These are phyloP conservation scores for Sicyos baderoa DNA, from an alignment of 306 rosid species.

Conservation along the genomic window DNA sequence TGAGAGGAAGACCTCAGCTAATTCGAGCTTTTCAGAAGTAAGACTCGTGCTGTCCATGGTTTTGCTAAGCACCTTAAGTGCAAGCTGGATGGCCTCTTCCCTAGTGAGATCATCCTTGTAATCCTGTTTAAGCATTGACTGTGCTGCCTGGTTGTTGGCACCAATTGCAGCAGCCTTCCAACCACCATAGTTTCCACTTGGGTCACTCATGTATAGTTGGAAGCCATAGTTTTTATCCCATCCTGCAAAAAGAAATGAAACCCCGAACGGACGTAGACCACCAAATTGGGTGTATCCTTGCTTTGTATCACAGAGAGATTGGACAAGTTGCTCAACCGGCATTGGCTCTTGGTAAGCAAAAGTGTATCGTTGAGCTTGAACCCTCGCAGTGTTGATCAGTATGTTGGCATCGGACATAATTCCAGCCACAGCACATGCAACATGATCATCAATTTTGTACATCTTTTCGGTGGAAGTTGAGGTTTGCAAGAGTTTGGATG, in stretches of 20 bases:
- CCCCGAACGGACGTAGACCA: slow-evolving; percentile 33
- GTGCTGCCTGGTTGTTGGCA: slow-evolving; percentile 38
- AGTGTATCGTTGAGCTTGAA: slow-evolving; percentile 30
- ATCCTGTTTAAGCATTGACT: slow-evolving; percentile 33
- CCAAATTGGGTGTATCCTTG: slow-evolving; percentile 37
- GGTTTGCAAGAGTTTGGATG: slow-evolving; percentile 34
- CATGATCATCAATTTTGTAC: slow-evolving; percentile 35
- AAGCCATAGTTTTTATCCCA: slow-evolving; percentile 35
- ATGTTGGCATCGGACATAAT: slow-evolving; percentile 42
- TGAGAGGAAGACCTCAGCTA: slow-evolving; percentile 33
- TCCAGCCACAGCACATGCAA: slow-evolving; percentile 36
- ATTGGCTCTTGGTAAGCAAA: slow-evolving; percentile 34
- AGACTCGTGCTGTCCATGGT: slow-evolving; percentile 42
- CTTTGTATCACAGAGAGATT: slow-evolving; percentile 34
- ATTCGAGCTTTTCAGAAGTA: slow-evolving; percentile 37
- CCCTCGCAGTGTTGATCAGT: slow-evolving; percentile 32
- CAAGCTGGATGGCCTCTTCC: slow-evolving; percentile 35
- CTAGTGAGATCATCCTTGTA: slow-evolving; percentile 34
- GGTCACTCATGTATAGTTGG: slow-evolving; percentile 37
- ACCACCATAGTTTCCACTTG: slow-evolving; percentile 35
- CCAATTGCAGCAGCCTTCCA: slow-evolving; percentile 38
- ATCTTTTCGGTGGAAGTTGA: slow-evolving; percentile 34
- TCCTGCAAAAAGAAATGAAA: slow-evolving; percentile 31
- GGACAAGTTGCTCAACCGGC: slow-evolving; percentile 35
- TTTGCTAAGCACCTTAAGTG: slow-evolving; percentile 39